Conservation (phyloP, 495 filamentous ascomycete genomes). For the Achaetomiella virescens region DNA sequence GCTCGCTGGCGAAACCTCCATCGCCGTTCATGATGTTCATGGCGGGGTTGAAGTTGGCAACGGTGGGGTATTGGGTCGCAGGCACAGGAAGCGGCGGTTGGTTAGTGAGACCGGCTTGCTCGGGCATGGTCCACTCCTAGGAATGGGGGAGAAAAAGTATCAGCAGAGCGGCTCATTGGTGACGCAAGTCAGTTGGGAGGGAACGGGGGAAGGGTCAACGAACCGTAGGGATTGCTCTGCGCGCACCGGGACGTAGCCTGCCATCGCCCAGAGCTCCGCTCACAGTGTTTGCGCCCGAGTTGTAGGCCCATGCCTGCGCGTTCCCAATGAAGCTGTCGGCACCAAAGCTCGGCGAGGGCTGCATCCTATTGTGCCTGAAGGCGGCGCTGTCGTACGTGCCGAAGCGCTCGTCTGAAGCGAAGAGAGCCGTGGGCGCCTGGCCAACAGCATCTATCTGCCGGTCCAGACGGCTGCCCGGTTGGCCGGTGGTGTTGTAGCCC, state of each 20-base stretch:
- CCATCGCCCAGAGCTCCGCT: slow-evolving; percentile 44
- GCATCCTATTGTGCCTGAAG: slow-evolving; percentile 55
- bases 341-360: slow-evolving; percentile 41
- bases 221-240: slow-evolving; percentile 45
- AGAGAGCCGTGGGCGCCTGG: slow-evolving; percentile 31
- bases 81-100: slow-evolving; percentile 31
- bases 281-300: slow-evolving; percentile 39
- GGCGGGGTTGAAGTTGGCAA: slow-evolving; percentile 20
- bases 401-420: slow-evolving; percentile 42
- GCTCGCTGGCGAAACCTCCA: slow-evolving; percentile 22
- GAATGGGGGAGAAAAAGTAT: background rate
- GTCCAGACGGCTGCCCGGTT: slow-evolving; percentile 60
- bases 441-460: slow-evolving; percentile 41
- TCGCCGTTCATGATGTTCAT: slow-evolving; percentile 30
- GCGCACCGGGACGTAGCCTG: slow-evolving; percentile 38
- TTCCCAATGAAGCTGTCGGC: slow-evolving; percentile 39
- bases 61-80: slow-evolving; percentile 28
- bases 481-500: slow-evolving; percentile 50
- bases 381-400: slow-evolving; percentile 48
- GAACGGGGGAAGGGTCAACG: slow-evolving; percentile 19
- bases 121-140: slow-evolving; percentile 45
- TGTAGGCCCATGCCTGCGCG: slow-evolving; percentile 47
- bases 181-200: too few species aligned
- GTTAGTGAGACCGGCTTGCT: slow-evolving; percentile 37
- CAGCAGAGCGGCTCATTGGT: slow-evolving; percentile 1